phyloP scores from a whole-genome alignment of 805 yeast genomes.

The Saturnispora saitoi region DNA sequence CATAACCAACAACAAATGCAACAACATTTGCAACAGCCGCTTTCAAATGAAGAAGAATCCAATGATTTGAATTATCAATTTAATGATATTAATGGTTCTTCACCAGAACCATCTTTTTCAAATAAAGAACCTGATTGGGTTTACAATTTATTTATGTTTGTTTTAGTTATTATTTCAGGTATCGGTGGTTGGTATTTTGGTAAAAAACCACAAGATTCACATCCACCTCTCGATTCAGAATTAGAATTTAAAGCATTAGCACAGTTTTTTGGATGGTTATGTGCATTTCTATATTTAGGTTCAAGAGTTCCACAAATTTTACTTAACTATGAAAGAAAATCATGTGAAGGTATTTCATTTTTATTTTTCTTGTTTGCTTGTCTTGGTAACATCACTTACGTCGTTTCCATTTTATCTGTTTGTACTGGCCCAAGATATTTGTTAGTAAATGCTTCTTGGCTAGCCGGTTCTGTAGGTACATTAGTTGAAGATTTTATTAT shows the following conservation, averaged over 20 bases:
- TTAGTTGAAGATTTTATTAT: constrained; percentile 74
- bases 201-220: constrained; percentile 23
- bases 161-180: constrained; percentile 67
- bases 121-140: constrained; percentile 18
- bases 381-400: constrained; percentile 86
- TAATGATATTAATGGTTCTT: constrained; percentile 23
- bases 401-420: constrained; percentile 71
- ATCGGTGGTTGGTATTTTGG: constrained; percentile 76
- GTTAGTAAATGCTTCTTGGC: constrained; percentile 83
- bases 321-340: constrained; percentile 75
- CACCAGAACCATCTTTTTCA: background rate
- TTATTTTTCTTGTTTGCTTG: constrained; percentile 93
- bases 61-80: constrained; percentile 19
- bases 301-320: constrained; percentile 90
- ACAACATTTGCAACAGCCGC: constrained; percentile 2
- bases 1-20: constrained; percentile 8
- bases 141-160: constrained; percentile 44
- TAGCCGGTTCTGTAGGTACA: constrained; percentile 87
- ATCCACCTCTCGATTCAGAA: constrained; percentile 31
- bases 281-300: constrained; percentile 71
- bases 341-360: constrained; percentile 92
- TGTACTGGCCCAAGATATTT: constrained; percentile 64
- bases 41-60: too few relatives aligned
- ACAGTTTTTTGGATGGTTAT: constrained; percentile 77
- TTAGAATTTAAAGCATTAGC: constrained; percentile 67